A percentile compares a stretch with the other conserved stretches of the same genome.
Conservation (phyloP, 805 yeast species). For the Pichia thaimueangensis region DNA sequence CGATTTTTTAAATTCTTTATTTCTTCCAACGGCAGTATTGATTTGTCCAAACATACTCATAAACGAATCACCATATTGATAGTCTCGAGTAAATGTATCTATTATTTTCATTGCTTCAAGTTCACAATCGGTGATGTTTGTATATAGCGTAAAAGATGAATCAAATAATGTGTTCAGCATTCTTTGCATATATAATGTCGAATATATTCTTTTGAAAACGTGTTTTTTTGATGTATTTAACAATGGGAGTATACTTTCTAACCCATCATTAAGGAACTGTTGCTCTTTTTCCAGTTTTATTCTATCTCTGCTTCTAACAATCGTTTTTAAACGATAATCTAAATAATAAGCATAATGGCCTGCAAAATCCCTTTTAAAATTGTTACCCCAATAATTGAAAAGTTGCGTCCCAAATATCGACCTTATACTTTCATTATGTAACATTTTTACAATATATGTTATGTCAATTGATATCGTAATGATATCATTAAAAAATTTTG, state of each 20-base stretch:
- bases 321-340: conserved; percentile 2
- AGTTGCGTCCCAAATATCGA: too few species aligned
- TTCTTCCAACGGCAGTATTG: background rate
- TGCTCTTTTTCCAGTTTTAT: conserved; percentile 3
- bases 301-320: conserved; percentile 5
- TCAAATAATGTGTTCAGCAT: conserved; percentile 2
- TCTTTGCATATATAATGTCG: background rate
- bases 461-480: background rate
- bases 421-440: too few species aligned
- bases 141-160: conserved; percentile 1
- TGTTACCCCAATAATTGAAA: background rate
- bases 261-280: background rate
- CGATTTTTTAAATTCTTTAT: background rate
- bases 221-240: background rate
- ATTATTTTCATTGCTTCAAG: background rate
- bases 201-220: conserved; percentile 2
- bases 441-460: too few species aligned
- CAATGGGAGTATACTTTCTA: background rate
- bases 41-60: background rate
- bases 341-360: conserved; percentile 3
- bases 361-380: conserved; percentile 3
- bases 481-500: conserved; percentile 2
- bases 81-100: background rate
- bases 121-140: conserved; percentile 8
- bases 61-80: background rate